Evolutionary conservation across 148 eudicot genomes (phyloP).

Genomic region (Heliosperma pusillum): DNA sequence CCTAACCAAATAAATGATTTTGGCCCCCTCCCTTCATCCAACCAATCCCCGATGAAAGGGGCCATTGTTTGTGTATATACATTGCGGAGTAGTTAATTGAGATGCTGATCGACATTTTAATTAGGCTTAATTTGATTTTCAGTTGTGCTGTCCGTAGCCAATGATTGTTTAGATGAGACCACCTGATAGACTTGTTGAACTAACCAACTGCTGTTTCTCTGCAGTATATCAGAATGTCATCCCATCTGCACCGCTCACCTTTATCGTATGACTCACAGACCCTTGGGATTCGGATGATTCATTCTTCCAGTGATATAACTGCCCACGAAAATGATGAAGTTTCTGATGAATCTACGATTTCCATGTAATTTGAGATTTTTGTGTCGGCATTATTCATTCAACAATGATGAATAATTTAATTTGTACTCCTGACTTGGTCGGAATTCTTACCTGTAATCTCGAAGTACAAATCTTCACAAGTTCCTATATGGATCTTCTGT

Average conservation of each 20-base stretch:
- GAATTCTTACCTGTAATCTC: background rate
- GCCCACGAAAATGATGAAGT: background rate
- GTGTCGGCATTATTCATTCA: background rate
- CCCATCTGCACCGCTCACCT: background rate
- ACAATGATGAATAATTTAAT: background rate
- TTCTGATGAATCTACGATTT: background rate
- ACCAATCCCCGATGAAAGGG: too few relatives aligned
- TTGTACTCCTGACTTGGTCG: background rate
- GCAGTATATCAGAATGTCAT: conserved; percentile 6
- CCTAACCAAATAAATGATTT: too few relatives aligned
- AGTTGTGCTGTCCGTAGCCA: background rate
- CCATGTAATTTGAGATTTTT: background rate
- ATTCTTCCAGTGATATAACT: background rate
- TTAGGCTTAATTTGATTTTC: background rate
- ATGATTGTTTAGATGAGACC: background rate
- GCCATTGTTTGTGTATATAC: too few relatives aligned
- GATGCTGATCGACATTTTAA: background rate
- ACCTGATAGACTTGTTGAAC: background rate
- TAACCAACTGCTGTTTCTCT: background rate
- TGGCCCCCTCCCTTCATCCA: too few relatives aligned
- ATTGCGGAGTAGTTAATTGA: background rate
- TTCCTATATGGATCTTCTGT: background rate
- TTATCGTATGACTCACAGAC: background rate
- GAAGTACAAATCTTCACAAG: background rate
- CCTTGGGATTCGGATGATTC: background rate